A percentile compares a stretch with the other conserved stretches of the same genome.
These are phyloP conservation scores for Mycena amicta DNA, from an alignment of 768 basidiomycete species.

Conservation along the genomic window DNA sequence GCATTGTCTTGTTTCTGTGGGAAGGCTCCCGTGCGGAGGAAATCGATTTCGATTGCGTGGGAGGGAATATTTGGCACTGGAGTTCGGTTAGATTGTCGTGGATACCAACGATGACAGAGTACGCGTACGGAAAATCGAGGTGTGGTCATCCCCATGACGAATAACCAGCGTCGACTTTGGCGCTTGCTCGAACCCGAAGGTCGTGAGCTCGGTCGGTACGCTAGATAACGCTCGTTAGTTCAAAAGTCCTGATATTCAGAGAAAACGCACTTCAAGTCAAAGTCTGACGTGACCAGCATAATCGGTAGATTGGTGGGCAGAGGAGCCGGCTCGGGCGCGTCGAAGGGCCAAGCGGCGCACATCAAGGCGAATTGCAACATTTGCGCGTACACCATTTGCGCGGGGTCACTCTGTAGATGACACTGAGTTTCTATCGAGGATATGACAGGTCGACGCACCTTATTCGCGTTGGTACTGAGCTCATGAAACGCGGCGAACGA, in stretches of 20 bases:
- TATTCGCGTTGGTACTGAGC: conserved; percentile 1
- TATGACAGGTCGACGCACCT: neutral
- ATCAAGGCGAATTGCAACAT: conserved; percentile 1
- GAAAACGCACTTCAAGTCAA: conserved; percentile 12
- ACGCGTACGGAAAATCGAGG: conserved; percentile 15
- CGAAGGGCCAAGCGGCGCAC: conserved; percentile 7
- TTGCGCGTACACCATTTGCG: conserved; percentile 4
- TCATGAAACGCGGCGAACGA: conserved; percentile 7
- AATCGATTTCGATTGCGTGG: neutral
- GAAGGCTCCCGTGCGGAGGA: neutral
- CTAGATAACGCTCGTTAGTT: neutral
- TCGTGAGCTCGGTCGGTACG: conserved; percentile 15
- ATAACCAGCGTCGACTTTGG: conserved; percentile 19
- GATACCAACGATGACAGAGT: neutral
- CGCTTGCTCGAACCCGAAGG: conserved; percentile 12
- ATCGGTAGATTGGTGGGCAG: neutral
- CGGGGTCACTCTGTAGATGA: conserved; percentile 8
- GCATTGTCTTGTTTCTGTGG: neutral
- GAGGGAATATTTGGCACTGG: neutral
- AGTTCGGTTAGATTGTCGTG: neutral
- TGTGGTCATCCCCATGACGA: conserved; percentile 24
- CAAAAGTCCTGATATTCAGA: too few species aligned
- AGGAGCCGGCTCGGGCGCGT: neutral
- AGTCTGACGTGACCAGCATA: conserved; percentile 13
- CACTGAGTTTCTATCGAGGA: neutral